Conservation (phyloP, 768 basidiomycete species). For the Xerocomellus amylosporus region DNA sequence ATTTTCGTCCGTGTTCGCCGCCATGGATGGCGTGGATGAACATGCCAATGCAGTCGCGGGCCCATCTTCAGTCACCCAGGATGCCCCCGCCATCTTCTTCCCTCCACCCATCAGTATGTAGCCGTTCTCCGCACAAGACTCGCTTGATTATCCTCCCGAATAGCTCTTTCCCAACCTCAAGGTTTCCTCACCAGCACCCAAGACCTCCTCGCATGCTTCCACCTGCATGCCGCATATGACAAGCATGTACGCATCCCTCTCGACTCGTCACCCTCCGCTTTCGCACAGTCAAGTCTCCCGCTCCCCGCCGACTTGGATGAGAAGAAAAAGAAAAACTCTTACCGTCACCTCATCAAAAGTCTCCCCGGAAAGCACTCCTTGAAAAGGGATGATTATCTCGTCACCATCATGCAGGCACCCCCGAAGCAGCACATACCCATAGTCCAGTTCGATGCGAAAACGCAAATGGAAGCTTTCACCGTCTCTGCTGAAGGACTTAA, state of each 20-base stretch:
- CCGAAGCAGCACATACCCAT: conserved; percentile 70
- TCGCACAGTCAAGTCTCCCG: conserved; percentile 34
- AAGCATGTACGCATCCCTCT: conserved; percentile 66
- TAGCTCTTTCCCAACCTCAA: conserved; percentile 32
- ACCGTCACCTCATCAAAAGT: conserved; percentile 73
- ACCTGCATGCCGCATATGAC: conserved; percentile 72
- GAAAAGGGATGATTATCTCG: conserved; percentile 76
- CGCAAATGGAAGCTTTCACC: conserved; percentile 69
- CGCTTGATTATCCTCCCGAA: conserved; percentile 22
- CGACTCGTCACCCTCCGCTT: conserved; percentile 29
- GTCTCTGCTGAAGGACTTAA: conserved; percentile 71
- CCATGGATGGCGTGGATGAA: conserved; percentile 33
- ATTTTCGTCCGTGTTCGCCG: conserved; percentile 16
- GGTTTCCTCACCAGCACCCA: conserved; percentile 68
- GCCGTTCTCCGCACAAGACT: background rate
- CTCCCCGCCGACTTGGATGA: conserved; percentile 56
- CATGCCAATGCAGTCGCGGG: conserved; percentile 60
- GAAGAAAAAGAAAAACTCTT: conserved; percentile 73
- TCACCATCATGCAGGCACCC: conserved; percentile 61
- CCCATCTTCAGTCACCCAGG: conserved; percentile 44
- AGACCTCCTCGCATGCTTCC: conserved; percentile 72
- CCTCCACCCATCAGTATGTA: conserved; percentile 34
- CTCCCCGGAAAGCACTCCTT: conserved; percentile 77
- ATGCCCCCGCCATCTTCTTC: conserved; percentile 23
- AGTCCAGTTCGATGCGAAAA: conserved; percentile 57